Evolutionary conservation across 2,329 filamentous ascomycete genomes (phyloP), one percentile per base, ranked within the genome.

Genomic region (Ophiostoma pallidulum): DNA sequence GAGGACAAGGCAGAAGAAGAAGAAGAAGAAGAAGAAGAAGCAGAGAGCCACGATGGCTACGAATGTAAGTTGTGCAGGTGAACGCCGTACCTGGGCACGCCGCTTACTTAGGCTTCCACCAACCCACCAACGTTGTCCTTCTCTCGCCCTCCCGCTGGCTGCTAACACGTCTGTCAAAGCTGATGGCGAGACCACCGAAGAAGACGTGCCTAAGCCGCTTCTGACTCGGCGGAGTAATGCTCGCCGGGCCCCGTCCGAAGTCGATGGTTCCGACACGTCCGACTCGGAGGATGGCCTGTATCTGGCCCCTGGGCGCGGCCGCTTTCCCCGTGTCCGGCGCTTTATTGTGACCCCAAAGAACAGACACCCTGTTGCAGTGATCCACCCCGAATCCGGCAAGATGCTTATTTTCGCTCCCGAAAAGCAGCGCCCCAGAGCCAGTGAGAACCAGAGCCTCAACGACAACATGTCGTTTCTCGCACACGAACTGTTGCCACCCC

Each of bases 401-500:
- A 75, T 80, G 71, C 78, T 80, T 71, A 78, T 80, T 47, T 79
- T 80, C 55, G 80, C 76, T 0, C 75, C 74, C 7, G 68, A 74
- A 45, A 66, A 66, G 32, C 37, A 49, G 16, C 51, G 42, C 12
- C n/a, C n/a, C n/a, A n/a, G n/a, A n/a, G n/a, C n/a, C n/a, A n/a
- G n/a, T n/a, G n/a, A n/a, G n/a, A n/a, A n/a, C 28, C 8, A 36
- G 38, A 29, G 47, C n/a, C 20, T 33, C 18, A 43, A 20, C 35
- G 28, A 28, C 42, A 20, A 33, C 35, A 20, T 26, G 22, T 32
- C 9, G 16, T 18, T 4, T 13, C 35, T 26, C 28, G 40, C 22
- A 1, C 24, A 26, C 16, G 22, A 32, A 14, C 12, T 33, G 9
- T 18, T 37, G 8, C 37, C 43, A 4, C 38, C 46, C 7, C n/a